These are phyloP conservation scores for Boechera divaricarpa DNA, from an alignment of 345 rosid genomes.

Conservation along the genomic window DNA sequence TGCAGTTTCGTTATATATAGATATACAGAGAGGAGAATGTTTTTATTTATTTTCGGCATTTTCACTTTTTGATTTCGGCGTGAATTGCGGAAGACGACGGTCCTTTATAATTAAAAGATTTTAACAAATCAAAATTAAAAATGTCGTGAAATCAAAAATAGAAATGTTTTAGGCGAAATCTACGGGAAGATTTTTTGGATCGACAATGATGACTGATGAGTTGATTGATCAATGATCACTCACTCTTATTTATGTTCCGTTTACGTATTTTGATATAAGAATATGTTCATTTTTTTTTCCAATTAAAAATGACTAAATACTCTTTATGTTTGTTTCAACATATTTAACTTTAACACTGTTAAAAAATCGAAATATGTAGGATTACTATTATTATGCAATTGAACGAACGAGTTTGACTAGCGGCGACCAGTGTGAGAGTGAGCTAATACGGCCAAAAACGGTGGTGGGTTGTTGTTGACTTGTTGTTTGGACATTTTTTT, in stretches of 20 bases:
- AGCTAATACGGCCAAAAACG: conserved; percentile 39
- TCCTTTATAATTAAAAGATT: conserved; percentile 3
- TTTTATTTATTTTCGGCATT: background rate
- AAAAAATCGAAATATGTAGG: background rate
- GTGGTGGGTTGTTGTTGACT: conserved; percentile 48
- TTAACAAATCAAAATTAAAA: background rate
- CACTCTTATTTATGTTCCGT: background rate
- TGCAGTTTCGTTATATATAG: background rate
- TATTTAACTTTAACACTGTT: background rate
- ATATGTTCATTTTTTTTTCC: too few species aligned
- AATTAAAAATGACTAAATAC: too few species aligned
- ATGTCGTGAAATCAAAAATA: background rate
- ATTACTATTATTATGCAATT: background rate
- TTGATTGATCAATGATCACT: background rate
- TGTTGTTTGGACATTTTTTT: background rate
- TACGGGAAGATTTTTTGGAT: conserved; percentile 34
- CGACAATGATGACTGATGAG: conserved; percentile 12
- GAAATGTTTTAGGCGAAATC: conserved; percentile 40
- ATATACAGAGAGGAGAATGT: conserved; percentile 31
- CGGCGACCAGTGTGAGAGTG: conserved; percentile 31
- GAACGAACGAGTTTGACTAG: conserved; percentile 23
- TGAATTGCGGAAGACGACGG: conserved; percentile 47
- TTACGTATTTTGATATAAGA: background rate
- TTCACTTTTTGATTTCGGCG: conserved; percentile 21
- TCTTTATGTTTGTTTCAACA: background rate